Base-by-base conservation (phyloP, 805 yeast species). In the Schwanniomyces polymorphus region DNA sequence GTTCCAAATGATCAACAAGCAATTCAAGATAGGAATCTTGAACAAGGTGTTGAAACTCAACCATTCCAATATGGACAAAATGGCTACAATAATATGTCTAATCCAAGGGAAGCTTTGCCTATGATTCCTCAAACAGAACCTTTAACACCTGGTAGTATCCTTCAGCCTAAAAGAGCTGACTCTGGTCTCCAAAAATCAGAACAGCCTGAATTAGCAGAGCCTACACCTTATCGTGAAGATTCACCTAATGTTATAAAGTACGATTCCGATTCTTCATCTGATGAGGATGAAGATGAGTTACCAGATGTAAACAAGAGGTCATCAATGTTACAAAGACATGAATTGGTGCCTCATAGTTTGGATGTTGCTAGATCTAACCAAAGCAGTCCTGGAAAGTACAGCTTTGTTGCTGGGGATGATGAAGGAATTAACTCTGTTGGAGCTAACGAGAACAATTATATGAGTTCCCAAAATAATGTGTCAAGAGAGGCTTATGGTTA, bases 321-420 rank as follows among this genome's bases (percentile, higher is more conserved):
- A 21, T 65, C 74, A 4, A 58, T 71, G 61, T 64, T 70, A 37
- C 63, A 67, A 47, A 55, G 62, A 33, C 70, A 70, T 52, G 63
- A 67, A 42, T 58, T 68, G 52, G 67, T 29, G 7, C 27, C 45
- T n/a, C 23, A 27, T 12, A 37, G 18, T 27, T 38, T 44, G 12
- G 35, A 44, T 14, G 34, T 25, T 25, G 45, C 50, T 6, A 45
- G 56, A 43, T 55, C 58, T 17, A 57, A 58, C 31, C 61, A 57
- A 35, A 54, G 54, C 38, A 52, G 52, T 42, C 42, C 49, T 10
- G 53, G 58, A 6, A 65, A 59, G 46, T 70, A 69, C 54, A 70
- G 75, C 47, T 72, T 72, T 50, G 76, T 70, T 50, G 61, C 65
- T 28, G 76, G 76, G 31, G 76, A 72, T 42, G 76, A 72, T 38